Base-by-base conservation (phyloP, 2,329 filamentous ascomycete species). In the Aureobasidium sp. region DNA sequence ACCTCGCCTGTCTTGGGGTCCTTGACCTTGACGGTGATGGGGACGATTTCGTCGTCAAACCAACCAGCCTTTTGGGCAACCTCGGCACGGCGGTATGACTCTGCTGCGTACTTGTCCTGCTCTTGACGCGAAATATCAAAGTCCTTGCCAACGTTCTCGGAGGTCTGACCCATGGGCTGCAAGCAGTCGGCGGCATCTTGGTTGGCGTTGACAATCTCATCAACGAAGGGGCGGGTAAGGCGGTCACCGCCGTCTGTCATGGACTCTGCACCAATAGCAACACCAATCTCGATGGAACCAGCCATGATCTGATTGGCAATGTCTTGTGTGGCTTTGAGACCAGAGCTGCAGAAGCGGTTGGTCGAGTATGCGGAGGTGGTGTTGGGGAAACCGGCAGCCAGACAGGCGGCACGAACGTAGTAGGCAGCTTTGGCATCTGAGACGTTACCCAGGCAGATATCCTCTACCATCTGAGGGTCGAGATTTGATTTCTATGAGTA, bases 141-240 rank as follows among this genome's bases (percentile, higher is more conserved):
- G 78, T 97, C 94, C 53, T 85, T 85, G 69, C 88, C 91, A 32
- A 99, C 92, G 73, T 97, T 97, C 81, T 99, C 94, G 64, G 88
- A 93, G 2, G 94, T 99, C 84, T 96, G 95, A 26, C 94, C 94
- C 94, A 99, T 99, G 67, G 93, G 89, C 82, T 92, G 85, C 85
- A 93, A 85, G 81, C 92, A 94, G 78, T 97, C 93, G 51, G 76
- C 76, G 0, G 91, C 84, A 72, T 97, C 90, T 73, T 91, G 88
- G 77, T 83, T 88, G 71, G 82, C 78, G 68, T 78, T 74, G 51
- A 90, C 78, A 64, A 97, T 85, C 66, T 87, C 86, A 66, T 88
- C 85, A 74, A 91, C 87, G 76, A 97, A 94, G 4, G 89, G 87
- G 66, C 84, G 76, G 48, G 86, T 84, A 41, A 91, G 81, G 26